A percentile compares a stretch with the other conserved stretches of the same genome.
Conservation (phyloP, 345 rosid species). For the Populus euphratica region DNA sequence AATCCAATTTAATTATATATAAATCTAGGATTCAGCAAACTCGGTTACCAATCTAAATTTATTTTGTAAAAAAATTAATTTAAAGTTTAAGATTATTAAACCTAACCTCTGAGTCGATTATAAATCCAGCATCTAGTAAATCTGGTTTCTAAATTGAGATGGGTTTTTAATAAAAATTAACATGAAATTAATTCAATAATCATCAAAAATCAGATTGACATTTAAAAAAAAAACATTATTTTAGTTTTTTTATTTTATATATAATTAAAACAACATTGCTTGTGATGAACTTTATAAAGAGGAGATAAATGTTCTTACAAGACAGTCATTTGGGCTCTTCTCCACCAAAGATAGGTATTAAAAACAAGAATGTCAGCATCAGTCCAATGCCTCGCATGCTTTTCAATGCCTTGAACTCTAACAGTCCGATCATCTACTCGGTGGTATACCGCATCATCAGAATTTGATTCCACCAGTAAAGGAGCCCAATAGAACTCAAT, state of each 20-base stretch:
- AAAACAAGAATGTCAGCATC: constrained; percentile 28
- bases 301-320: constrained; percentile 9
- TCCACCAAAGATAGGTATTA: constrained; percentile 30
- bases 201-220: too few relatives aligned
- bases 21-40: too few relatives aligned
- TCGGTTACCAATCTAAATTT: fast-evolving
- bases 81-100: too few relatives aligned
- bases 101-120: fast-evolving
- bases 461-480: constrained; percentile 29
- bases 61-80: too few relatives aligned
- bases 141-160: too few relatives aligned
- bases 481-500: constrained; percentile 34
- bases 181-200: too few relatives aligned
- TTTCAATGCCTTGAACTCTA: constrained; percentile 25
- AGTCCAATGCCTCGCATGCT: constrained; percentile 32
- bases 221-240: too few relatives aligned
- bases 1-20: too few relatives aligned
- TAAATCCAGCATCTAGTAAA: too few relatives aligned
- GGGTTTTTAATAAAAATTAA: too few relatives aligned
- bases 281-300: not conserved
- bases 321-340: constrained; percentile 31
- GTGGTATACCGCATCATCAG: constrained; percentile 28
- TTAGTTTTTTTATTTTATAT: too few relatives aligned
- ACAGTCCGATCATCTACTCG: constrained; percentile 22
- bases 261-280: too few relatives aligned